Evolutionary conservation across 139 green algal genomes (phyloP).

Genomic region (Dunaliella primolecta): DNA sequence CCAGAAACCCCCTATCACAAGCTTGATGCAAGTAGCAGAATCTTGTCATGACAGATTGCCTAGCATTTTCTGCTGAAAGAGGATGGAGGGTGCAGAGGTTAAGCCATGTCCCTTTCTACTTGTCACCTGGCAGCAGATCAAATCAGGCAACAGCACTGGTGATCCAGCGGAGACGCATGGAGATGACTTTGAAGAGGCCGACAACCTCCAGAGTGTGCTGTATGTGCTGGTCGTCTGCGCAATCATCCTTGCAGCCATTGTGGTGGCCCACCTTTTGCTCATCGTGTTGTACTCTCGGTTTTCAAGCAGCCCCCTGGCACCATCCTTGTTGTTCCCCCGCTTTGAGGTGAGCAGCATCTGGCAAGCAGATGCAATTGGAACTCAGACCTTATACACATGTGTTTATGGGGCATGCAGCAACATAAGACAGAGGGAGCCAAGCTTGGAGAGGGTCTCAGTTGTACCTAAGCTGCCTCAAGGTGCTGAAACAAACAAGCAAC

Average conservation of each 20-base stretch:
- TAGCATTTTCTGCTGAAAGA: no score
- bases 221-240: neutral
- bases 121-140: no score
- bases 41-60: no score
- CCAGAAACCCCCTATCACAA: no score
- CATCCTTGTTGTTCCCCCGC: neutral
- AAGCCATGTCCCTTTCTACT: no score
- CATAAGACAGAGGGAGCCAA: no score
- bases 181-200: no score
- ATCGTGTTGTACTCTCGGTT: neutral
- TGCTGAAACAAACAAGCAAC: neutral
- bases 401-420: neutral
- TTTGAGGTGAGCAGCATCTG: neutral
- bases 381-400: neutral
- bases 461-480: neutral
- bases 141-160: no score
- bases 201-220: neutral
- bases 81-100: no score
- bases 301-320: neutral
- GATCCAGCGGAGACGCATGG: no score
- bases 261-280: neutral
- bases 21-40: no score
- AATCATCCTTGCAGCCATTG: neutral
- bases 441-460: no score
- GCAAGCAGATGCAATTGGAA: neutral